These are phyloP conservation scores for Cordia subcordata DNA, from an alignment of 257 asterid species.

Conservation along the genomic window DNA sequence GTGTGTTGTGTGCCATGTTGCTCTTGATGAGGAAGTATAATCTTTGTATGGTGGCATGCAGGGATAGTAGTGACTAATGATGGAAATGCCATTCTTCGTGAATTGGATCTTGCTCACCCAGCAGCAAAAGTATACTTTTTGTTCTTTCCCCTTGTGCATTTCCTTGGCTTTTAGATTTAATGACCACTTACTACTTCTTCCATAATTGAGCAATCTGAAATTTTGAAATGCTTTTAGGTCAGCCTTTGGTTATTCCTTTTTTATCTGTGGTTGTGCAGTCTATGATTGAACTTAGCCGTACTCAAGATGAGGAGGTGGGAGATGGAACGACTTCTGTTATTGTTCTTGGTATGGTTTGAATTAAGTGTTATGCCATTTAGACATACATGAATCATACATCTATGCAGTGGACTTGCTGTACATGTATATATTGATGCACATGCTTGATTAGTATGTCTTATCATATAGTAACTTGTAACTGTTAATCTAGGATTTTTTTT, in stretches of 20 bases:
- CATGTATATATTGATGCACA: too few relatives aligned
- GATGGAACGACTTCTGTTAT: constrained; percentile 99
- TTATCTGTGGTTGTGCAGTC: constrained; percentile 52
- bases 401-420: too few relatives aligned
- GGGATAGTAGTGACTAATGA: constrained; percentile 96
- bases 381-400: neutral
- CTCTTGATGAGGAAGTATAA: neutral
- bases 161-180: neutral
- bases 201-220: neutral
- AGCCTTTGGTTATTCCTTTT: neutral
- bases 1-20: neutral
- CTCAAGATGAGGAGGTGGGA: constrained; percentile 99
- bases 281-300: constrained; percentile 97
- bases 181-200: neutral
- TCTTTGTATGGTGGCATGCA: constrained; percentile 11
- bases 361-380: neutral
- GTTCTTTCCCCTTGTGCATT: neutral
- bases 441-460: neutral
- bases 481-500: too few relatives aligned
- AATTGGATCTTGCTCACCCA: constrained; percentile 94
- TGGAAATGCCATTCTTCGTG: constrained; percentile 96
- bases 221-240: neutral
- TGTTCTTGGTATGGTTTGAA: constrained; percentile 64
- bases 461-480: too few relatives aligned
- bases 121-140: constrained; percentile 70